phyloP scores from a whole-genome alignment of 2,329 filamentous ascomycete genomes.

The Monosporascus sp. region DNA sequence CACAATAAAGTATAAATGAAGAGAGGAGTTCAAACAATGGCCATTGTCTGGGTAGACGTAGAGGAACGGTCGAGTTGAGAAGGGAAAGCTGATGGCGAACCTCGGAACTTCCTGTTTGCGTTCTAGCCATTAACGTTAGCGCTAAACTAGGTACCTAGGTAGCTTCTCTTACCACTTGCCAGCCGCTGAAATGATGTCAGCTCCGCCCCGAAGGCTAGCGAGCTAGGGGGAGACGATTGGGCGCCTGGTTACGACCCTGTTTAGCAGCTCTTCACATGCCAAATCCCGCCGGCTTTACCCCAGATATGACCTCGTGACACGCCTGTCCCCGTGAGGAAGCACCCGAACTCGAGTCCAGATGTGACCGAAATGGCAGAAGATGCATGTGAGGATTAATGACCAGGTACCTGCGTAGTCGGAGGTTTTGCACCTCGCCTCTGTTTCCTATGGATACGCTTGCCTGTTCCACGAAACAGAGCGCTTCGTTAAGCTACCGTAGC shows the following conservation, averaged over 20 bases:
- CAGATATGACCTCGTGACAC: neutral
- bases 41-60: neutral
- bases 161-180: neutral
- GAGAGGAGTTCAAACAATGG: neutral
- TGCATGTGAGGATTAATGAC: no score
- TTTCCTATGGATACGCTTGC: no score
- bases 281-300: neutral
- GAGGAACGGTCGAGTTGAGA: neutral
- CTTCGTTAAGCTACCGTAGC: no score
- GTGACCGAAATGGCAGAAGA: no score
- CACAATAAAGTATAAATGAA: no score
- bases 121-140: neutral
- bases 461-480: no score
- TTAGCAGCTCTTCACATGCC: neutral
- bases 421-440: no score
- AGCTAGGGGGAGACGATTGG: neutral
- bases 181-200: neutral
- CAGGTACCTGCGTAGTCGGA: no score
- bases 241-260: no score
- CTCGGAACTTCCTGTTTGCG: slow-evolving; percentile 2
- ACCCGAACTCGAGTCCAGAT: no score
- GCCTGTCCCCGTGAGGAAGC: no score
- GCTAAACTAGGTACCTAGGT: neutral
- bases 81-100: neutral
- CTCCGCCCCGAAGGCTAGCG: neutral